Base-by-base conservation (phyloP, 768 basidiomycete species). In the Tephrocybe sp. region DNA sequence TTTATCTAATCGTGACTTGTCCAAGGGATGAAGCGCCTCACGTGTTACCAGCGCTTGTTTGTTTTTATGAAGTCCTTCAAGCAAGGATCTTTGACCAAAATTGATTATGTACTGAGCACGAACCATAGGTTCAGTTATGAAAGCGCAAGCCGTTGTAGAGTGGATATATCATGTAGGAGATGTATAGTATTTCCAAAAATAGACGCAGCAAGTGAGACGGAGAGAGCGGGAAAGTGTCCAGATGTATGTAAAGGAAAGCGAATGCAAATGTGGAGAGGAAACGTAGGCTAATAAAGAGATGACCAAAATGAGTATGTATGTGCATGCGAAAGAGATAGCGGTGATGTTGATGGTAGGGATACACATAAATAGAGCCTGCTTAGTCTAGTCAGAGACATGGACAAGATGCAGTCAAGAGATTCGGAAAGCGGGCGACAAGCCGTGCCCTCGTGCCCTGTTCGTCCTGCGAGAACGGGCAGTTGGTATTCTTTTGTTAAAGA, bases 281-380 rank as follows among this genome's bases (percentile, higher is more conserved):
- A 25, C 24, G 34, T 38, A n/a, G 39, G 15, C 21, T 34, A 23
- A 46, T 24, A 38, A 37, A 40, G 33, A 37, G 24, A 21, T 21
- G 33, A 45, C 34, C 44, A 41, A 50, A 42, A 23, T 37, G 10
- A 16, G 33, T 34, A 34, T 4, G 31, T 39, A 30, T 29, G 50
- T 47, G 45, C 36, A 43, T 50, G 49, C 49, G 44, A 50, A 24
- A n/a, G 41, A 43, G 29, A 44, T 50, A 47, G 33, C 33, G 45
- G 24, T 38, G 33, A n/a, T 47, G 45, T 33, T 34, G 18, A 37
- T 30, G 27, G 24, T 50, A 47, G 50, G 42, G 38, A 38, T 49
- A 47, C n/a, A n/a, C n/a, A n/a, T n/a, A 38, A 19, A 37, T 29
- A 45, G 24, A 19, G 19, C 15, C 30, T 44, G 49, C 36, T 44